A percentile compares a stretch with the other conserved stretches of the same genome.
phyloP scores from a whole-genome alignment of 768 basidiomycete genomes.

The Dioszegia crocea region DNA sequence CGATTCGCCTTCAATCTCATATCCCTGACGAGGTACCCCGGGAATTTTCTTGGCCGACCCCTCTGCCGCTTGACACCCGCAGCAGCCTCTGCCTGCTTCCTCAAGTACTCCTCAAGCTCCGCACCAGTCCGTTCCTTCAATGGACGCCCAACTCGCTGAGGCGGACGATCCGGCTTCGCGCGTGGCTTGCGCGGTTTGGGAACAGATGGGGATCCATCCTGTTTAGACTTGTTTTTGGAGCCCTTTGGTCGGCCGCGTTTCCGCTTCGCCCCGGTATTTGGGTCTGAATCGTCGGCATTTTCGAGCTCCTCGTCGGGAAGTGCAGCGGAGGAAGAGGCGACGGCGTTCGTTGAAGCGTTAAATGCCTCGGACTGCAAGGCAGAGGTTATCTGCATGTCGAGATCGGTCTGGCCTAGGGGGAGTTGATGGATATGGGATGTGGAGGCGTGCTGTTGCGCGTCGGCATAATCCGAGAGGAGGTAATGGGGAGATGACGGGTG shows the following conservation, averaged over 20 bases:
- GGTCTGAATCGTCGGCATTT: slow-evolving; percentile 13
- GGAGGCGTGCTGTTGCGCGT: not conserved
- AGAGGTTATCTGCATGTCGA: not conserved
- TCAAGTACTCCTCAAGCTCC: slow-evolving; percentile 32
- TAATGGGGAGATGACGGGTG: not conserved
- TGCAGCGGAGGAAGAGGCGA: not conserved
- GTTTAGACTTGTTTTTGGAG: slow-evolving; percentile 63
- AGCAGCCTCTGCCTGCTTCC: slow-evolving; percentile 17
- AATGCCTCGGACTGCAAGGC: not conserved
- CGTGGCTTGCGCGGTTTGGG: slow-evolving; percentile 9
- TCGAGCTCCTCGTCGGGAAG: slow-evolving; percentile 30
- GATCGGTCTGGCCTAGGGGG: not conserved
- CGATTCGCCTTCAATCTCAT: slow-evolving; percentile 42
- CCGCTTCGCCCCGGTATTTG: slow-evolving; percentile 55
- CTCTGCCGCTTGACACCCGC: slow-evolving; percentile 27
- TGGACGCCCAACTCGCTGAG: slow-evolving; percentile 31
- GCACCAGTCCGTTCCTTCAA: slow-evolving; percentile 29
- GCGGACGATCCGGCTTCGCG: slow-evolving; percentile 8
- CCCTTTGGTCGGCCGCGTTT: slow-evolving; percentile 79
- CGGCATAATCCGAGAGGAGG: slow-evolving; percentile 7
- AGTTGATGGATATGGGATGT: not conserved
- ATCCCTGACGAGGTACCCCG: slow-evolving; percentile 41
- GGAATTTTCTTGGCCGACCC: slow-evolving; percentile 40
- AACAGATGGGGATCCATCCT: not conserved
- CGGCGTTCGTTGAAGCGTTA: not conserved